Evolutionary conservation across 306 rosid genomes (phyloP).

Genomic region (Cucumis melo): DNA sequence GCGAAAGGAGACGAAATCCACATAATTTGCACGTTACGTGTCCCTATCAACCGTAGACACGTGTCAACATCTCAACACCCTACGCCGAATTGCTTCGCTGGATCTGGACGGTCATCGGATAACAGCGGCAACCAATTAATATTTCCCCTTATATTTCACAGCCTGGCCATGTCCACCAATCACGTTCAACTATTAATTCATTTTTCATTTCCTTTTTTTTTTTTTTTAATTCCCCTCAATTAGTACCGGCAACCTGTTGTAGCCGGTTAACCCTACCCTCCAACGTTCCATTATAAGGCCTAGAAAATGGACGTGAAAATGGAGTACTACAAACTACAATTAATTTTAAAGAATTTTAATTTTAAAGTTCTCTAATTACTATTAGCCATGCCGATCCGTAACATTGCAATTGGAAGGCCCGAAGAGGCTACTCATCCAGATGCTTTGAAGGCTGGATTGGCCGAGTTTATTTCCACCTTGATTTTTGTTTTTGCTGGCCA

Average conservation of each 20-base stretch:
- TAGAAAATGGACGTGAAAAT: not conserved
- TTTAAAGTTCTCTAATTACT: not conserved
- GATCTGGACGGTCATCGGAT: not conserved
- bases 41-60: slow-evolving; percentile 26
- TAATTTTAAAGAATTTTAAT: too few species aligned
- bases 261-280: not conserved
- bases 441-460: slow-evolving; percentile 35
- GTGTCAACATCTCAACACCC: slow-evolving; percentile 9
- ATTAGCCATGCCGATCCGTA: slow-evolving; percentile 42
- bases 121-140: not conserved
- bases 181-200: slow-evolving; percentile 4
- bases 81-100: slow-evolving; percentile 11
- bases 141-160: not conserved
- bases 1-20: slow-evolving; percentile 2
- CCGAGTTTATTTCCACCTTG: slow-evolving; percentile 55
- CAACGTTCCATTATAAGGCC: not conserved
- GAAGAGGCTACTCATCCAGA: slow-evolving; percentile 39
- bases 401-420: slow-evolving; percentile 45
- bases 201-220: not conserved
- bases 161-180: slow-evolving; percentile 14
- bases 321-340: not conserved
- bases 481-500: slow-evolving; percentile 61
- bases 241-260: not conserved
- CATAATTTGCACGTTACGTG: slow-evolving; percentile 16
- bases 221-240: too few species aligned